Conservation (phyloP, 192 early-diverging fungal genomes). For the Pilaira anomala region DNA sequence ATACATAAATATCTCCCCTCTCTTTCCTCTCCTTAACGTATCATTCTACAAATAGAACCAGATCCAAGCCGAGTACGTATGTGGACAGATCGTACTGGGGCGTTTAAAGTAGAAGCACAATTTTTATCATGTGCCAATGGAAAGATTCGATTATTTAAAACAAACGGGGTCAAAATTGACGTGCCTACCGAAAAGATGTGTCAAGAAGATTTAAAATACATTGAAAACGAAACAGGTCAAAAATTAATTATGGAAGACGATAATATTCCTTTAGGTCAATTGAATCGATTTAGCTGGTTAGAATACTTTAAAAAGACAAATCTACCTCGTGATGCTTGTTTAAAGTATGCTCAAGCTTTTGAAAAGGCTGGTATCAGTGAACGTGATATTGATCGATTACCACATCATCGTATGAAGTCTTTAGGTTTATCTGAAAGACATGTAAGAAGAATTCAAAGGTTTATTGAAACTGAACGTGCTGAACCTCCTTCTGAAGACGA, state of each 20-base stretch:
- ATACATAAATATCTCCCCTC: background rate
- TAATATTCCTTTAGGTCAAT: constrained; percentile 31
- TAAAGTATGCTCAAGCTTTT: constrained; percentile 81
- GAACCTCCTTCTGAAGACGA: constrained; percentile 45
- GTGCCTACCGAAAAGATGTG: constrained; percentile 89
- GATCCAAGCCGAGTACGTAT: constrained; percentile 48
- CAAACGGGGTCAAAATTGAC: constrained; percentile 91
- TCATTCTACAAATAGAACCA: constrained; percentile 12
- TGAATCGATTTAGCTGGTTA: constrained; percentile 63
- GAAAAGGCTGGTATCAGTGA: constrained; percentile 78
- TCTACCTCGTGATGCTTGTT: constrained; percentile 64
- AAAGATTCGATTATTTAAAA: constrained; percentile 90
- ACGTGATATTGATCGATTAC: constrained; percentile 70
- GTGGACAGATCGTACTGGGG: constrained; percentile 91
- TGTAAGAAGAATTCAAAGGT: constrained; percentile 71
- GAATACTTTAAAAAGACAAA: constrained; percentile 85
- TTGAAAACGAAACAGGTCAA: constrained; percentile 43
- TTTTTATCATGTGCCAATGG: constrained; percentile 76
- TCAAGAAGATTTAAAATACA: constrained; percentile 47
- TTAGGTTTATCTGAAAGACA: constrained; percentile 86
- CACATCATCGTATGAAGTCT: constrained; percentile 64
- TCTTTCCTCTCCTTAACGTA: background rate
- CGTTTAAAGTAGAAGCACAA: constrained; percentile 91
- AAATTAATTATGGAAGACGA: constrained; percentile 24
- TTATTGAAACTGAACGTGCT: constrained; percentile 49